A percentile compares a stretch with the other conserved stretches of the same genome.
phyloP scores from a whole-genome alignment of 1,284 basidiomycete genomes.

The Irpex lacteus region DNA sequence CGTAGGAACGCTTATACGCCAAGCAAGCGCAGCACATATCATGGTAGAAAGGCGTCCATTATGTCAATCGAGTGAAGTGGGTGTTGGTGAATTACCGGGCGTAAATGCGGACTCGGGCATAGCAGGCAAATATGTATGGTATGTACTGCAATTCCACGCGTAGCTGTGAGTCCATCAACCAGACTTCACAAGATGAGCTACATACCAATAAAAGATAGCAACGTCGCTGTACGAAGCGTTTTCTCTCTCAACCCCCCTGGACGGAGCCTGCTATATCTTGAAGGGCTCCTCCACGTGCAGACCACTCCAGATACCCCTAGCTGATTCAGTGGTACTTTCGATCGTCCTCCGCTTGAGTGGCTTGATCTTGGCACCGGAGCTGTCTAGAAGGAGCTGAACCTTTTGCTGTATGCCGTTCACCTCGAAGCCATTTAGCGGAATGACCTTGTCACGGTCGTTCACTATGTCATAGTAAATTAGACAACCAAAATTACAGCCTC shows the following conservation, averaged over 20 bases:
- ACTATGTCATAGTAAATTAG: too few relatives aligned
- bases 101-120: neutral
- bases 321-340: conserved; percentile 74
- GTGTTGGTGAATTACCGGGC: neutral
- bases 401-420: conserved; percentile 71
- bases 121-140: neutral
- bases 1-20: too few relatives aligned
- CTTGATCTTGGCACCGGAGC: conserved; percentile 81
- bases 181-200: neutral
- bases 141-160: neutral
- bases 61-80: neutral
- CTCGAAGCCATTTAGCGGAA: conserved; percentile 69
- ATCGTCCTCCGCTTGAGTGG: conserved; percentile 69
- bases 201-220: conserved; percentile 1
- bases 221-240: neutral
- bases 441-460: conserved; percentile 79
- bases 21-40: too few relatives aligned
- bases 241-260: neutral
- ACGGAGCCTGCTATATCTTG: conserved; percentile 34
- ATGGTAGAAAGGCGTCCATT: neutral
- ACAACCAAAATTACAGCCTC: too few relatives aligned
- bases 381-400: conserved; percentile 78
- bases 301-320: conserved; percentile 85
- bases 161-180: neutral
- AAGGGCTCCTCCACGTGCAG: conserved; percentile 61